Evolutionary conservation across 345 rosid species (phyloP).

Genomic region (Gossypium anomalum): DNA sequence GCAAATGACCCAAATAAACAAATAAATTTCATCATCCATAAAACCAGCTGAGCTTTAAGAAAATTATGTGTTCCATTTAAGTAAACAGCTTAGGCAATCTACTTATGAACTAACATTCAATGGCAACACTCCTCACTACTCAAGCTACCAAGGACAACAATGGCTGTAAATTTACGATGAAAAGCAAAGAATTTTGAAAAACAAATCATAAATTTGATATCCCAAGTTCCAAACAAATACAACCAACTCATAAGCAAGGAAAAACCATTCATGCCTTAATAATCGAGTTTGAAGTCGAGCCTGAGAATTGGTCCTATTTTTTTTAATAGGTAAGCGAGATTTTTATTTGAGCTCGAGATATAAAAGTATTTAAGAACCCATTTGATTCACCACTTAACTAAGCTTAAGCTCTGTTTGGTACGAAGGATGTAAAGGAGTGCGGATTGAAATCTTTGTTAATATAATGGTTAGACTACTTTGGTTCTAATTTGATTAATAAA

Average conservation of each 20-base stretch:
- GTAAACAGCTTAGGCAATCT: background rate
- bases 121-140: background rate
- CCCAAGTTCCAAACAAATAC: background rate
- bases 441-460: too few relatives aligned
- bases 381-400: too few relatives aligned
- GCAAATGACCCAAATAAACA: background rate
- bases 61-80: background rate
- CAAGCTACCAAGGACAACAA: background rate
- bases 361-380: too few relatives aligned
- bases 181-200: background rate
- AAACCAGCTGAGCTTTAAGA: background rate
- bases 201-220: background rate
- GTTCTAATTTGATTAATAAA: too few relatives aligned
- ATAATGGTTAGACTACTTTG: too few relatives aligned
- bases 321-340: too few relatives aligned
- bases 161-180: background rate
- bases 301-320: too few relatives aligned
- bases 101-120: background rate
- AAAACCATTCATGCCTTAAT: too few relatives aligned
- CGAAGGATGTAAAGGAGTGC: too few relatives aligned
- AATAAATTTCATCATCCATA: background rate
- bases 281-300: too few relatives aligned
- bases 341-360: too few relatives aligned
- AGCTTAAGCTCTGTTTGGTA: too few relatives aligned
- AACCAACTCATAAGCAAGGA: background rate